These are phyloP conservation scores for Luffa aegyptiaca DNA, from an alignment of 306 rosid genomes.

Conservation along the genomic window DNA sequence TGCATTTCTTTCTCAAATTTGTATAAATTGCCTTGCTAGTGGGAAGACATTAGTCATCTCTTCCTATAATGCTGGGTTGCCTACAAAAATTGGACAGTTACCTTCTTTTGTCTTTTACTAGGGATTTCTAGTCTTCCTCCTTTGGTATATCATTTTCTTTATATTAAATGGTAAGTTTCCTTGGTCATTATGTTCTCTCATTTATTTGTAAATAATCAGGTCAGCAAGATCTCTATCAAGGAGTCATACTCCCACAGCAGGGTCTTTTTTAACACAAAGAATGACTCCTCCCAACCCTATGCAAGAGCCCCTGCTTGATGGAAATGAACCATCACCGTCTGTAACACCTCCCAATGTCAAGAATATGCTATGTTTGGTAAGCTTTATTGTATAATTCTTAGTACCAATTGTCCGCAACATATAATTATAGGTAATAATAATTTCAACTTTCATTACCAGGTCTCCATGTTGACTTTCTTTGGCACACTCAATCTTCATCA, in stretches of 20 bases:
- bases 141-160: background rate
- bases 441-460: slow-evolving; percentile 29
- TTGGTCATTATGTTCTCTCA: background rate
- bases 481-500: slow-evolving; percentile 37
- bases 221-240: slow-evolving; percentile 74
- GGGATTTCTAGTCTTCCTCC: background rate
- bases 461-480: slow-evolving; percentile 43
- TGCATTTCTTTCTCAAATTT: background rate
- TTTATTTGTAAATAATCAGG: slow-evolving; percentile 31
- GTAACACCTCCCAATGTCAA: slow-evolving; percentile 39
- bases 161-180: background rate
- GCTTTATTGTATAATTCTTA: slow-evolving; percentile 1
- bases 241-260: slow-evolving; percentile 58
- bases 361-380: slow-evolving; percentile 55
- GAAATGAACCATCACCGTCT: slow-evolving; percentile 26
- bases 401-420: background rate
- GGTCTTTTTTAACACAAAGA: slow-evolving; percentile 48
- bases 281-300: slow-evolving; percentile 23
- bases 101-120: background rate
- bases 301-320: slow-evolving; percentile 53
- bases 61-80: background rate
- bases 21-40: background rate
- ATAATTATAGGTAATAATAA: background rate
- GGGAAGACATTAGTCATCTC: background rate
- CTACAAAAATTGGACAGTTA: background rate